phyloP scores from a whole-genome alignment of 2,329 filamentous ascomycete genomes.

The Monilinia vaccinii-corymbosi region DNA sequence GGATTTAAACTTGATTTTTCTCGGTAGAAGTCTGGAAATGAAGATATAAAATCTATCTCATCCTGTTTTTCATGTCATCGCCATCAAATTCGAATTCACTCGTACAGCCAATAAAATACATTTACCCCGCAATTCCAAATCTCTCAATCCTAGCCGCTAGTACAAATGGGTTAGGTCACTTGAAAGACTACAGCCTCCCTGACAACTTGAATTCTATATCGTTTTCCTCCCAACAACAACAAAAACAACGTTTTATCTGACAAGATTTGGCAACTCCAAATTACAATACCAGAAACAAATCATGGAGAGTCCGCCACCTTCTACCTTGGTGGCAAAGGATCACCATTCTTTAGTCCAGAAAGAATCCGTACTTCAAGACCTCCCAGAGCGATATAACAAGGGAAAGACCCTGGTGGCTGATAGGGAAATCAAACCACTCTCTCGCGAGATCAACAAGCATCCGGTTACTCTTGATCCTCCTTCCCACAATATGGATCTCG shows the following conservation, averaged over 20 bases:
- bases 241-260: neutral
- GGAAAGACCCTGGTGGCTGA: rapidly evolving
- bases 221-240: neutral
- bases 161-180: too few species aligned
- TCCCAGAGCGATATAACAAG: neutral
- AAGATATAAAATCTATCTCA: too few species aligned
- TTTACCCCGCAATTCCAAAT: neutral
- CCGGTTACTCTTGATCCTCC: neutral
- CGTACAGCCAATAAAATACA: neutral
- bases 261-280: too few species aligned
- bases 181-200: neutral
- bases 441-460: neutral
- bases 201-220: neutral
- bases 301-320: neutral
- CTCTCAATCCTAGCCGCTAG: neutral
- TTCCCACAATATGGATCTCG: neutral
- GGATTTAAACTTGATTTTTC: neutral
- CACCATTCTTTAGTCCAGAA: neutral
- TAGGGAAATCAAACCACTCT: neutral
- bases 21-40: rapidly evolving
- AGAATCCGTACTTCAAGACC: neutral
- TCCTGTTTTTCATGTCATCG: too few species aligned
- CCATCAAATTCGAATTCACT: neutral
- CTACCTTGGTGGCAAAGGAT: neutral
- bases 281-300: neutral